Base-by-base conservation (phyloP, 805 yeast genomes). In the Ogataea allantospora region DNA sequence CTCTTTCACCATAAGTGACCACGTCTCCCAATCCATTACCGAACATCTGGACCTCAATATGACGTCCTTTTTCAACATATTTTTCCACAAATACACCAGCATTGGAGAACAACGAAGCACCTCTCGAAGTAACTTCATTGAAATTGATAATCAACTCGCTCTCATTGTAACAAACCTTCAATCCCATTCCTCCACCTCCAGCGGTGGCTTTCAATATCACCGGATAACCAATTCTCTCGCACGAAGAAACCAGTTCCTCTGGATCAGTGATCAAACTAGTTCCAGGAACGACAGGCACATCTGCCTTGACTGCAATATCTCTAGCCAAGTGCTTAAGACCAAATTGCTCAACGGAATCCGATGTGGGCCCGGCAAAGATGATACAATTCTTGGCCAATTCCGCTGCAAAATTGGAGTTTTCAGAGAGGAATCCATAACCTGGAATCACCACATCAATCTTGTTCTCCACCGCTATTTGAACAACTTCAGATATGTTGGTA, bases 131-230 rank as follows among this genome's bases (percentile, higher is more conserved):
- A 29, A 93, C 98, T 11, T 95, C 82, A 53, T 77, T 83, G 62
- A 88, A 91, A 12, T 88, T 93, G 40, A 81, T 67, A 64, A 78
- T 83, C 46, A 91, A 78, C 43, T 93, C 97, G 14, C 61, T 77
- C 51, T 78, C 86, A 22, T 78, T 71, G 55, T 88, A 95, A 44
- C 89, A 96, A 57, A 88, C 85, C 63, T 89, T 97, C 50, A 91
- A 70, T 46, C 99, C 99, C 58, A 91, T 91, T 65, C 99, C 99
- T 64, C 99, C 99, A 55, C 99, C 99, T 60, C 99, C 99, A 18
- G 98, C 98, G 44, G 98, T 93, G 19, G 95, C 84, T 65, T 91
- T 91, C 33, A 93, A 83, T 96, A 91, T 91, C 17, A 91, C 78
- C 20, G 98, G 97, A 54, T 87, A 91, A 35, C 75, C 84, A 35